A percentile compares a stretch with the other conserved stretches of the same genome.
Conservation (phyloP, 1,284 basidiomycete species). For the Ceratobasidium sp. region DNA sequence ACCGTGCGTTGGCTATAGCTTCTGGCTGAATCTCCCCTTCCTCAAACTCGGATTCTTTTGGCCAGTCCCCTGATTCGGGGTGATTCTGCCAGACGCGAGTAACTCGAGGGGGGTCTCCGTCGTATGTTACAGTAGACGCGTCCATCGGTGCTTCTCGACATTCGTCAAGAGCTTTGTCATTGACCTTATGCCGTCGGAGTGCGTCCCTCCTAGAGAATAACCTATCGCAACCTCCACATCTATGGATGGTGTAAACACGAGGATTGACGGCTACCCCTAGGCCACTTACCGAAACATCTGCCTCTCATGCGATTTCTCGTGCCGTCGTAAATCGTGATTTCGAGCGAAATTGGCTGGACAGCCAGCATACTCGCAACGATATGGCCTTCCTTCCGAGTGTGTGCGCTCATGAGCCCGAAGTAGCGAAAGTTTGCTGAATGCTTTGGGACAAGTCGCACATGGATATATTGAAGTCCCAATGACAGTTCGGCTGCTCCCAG, state of each 20-base stretch:
- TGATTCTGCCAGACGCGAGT: constrained; percentile 22
- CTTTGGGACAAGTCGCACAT: constrained; percentile 67
- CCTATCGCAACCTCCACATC: constrained; percentile 71
- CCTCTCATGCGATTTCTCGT: constrained; percentile 67
- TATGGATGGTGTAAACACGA: constrained; percentile 49
- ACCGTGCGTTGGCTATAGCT: constrained; percentile 35
- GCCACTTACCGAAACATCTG: constrained; percentile 55
- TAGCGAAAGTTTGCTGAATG: constrained; percentile 67
- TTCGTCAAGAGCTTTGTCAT: constrained; percentile 54
- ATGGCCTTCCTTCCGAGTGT: constrained; percentile 67
- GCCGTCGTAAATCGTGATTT: constrained; percentile 76
- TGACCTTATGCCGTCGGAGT: constrained; percentile 65
- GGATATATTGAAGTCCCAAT: constrained; percentile 76
- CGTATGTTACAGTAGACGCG: constrained; percentile 36
- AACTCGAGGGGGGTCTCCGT: constrained; percentile 34
- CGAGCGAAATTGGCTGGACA: constrained; percentile 75
- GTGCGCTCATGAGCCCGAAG: constrained; percentile 70
- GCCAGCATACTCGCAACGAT: constrained; percentile 56
- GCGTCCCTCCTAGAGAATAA: constrained; percentile 75
- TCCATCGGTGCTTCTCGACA: constrained; percentile 49
- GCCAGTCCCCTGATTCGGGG: constrained; percentile 17
- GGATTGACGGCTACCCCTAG: not conserved
- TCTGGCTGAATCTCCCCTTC: constrained; percentile 41
- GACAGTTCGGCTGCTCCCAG: constrained; percentile 49
- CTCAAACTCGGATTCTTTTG: constrained; percentile 37